Conservation (phyloP, 441 rosid genomes). For the Populus hybrid region DNA sequence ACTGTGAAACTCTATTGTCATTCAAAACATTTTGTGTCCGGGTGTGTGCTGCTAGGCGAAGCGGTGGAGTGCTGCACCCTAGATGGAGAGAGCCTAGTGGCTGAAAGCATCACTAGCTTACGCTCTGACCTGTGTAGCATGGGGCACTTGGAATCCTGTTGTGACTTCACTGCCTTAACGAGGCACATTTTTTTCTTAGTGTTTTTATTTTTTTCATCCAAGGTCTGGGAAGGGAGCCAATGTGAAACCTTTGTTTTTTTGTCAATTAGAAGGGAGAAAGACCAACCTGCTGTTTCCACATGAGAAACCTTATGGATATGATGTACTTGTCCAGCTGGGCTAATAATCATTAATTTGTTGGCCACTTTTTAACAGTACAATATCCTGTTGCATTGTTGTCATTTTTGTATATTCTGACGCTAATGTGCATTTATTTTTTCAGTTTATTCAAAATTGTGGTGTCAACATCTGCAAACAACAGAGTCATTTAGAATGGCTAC, state of each 20-base stretch:
- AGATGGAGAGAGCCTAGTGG: neutral
- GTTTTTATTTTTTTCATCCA: neutral
- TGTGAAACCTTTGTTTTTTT: neutral
- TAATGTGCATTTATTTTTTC: constrained; percentile 27
- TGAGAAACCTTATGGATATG: constrained; percentile 1
- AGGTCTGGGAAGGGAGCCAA: neutral
- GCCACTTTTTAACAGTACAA: neutral
- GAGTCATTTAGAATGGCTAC: constrained; percentile 37
- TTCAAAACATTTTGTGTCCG: neutral
- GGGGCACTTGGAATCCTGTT: neutral
- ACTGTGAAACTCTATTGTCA: neutral
- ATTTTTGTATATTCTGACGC: constrained; percentile 7
- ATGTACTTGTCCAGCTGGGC: neutral
- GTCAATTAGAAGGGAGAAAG: neutral
- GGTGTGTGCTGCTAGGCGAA: neutral
- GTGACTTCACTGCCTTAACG: neutral
- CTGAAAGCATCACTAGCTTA: neutral
- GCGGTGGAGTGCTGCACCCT: neutral
- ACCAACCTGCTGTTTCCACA: neutral
- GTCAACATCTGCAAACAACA: constrained; percentile 41
- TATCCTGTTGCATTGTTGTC: neutral
- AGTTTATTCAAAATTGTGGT: constrained; percentile 58
- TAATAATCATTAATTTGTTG: neutral
- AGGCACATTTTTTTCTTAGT: neutral
- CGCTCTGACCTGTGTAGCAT: neutral